Percentiles rank a stretch among this genome's conserved stretches.
phyloP scores from a whole-genome alignment of 208 protist genomes.

The Acanthamoeba healyi region DNA sequence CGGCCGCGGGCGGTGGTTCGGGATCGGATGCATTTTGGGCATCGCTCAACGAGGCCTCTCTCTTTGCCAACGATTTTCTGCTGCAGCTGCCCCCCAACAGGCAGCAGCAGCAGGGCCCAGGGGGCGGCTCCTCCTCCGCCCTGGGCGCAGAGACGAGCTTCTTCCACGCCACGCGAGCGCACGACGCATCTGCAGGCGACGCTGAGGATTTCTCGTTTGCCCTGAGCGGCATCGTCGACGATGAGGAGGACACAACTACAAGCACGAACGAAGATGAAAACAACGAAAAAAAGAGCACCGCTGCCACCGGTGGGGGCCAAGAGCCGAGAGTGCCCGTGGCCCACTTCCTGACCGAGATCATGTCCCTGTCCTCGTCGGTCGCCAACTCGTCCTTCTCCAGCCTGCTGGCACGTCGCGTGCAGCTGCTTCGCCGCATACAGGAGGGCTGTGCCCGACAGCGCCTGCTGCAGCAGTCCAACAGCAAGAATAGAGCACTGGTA shows the following conservation, averaged over 20 bases:
- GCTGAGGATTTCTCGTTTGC: background rate
- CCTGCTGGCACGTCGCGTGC: background rate
- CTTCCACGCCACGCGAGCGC: background rate
- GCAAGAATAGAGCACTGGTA: background rate
- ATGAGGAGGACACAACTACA: background rate
- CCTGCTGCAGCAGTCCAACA: background rate
- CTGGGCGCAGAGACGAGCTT: background rate
- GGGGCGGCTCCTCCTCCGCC: background rate
- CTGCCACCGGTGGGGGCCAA: background rate
- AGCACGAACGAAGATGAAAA: background rate
- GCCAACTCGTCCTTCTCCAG: conserved; percentile 18
- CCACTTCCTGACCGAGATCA: conserved; percentile 14
- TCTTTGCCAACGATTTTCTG: conserved; percentile 33
- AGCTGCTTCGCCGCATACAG: background rate
- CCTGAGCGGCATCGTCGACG: background rate
- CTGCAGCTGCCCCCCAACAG: background rate
- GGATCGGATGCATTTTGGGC: conserved; percentile 2
- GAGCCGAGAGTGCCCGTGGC: background rate
- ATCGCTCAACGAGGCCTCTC: background rate
- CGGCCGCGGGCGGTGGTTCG: background rate
- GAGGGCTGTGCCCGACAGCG: background rate
- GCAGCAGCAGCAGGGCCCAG: background rate
- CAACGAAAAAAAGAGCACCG: background rate
- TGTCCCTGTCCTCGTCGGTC: background rate
- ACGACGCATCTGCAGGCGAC: background rate